Conservation (phyloP, 805 yeast genomes). For the Blastobotrys muscicola region DNA sequence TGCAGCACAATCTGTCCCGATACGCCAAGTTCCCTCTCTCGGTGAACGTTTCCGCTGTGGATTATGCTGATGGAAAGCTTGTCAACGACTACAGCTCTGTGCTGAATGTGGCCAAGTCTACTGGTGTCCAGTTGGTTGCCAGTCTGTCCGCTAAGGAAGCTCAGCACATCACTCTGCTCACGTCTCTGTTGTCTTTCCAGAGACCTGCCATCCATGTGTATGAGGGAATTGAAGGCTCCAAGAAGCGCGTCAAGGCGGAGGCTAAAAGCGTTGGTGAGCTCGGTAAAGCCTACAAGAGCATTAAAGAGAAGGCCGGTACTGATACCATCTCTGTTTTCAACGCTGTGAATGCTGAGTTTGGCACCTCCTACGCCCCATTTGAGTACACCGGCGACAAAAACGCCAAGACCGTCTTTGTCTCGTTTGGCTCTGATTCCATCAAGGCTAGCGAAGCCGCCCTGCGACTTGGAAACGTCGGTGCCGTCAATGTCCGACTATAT, state of each 20-base stretch:
- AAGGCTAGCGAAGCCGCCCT: constrained; percentile 40
- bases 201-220: constrained; percentile 63
- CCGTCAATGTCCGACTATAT: constrained; percentile 65
- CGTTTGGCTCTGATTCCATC: constrained; percentile 68
- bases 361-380: constrained; percentile 48
- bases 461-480: constrained; percentile 43
- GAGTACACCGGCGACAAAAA: constrained; percentile 57
- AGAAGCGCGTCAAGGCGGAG: constrained; percentile 8
- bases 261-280: constrained; percentile 30
- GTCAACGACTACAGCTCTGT: constrained; percentile 58
- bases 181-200: constrained; percentile 50
- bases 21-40: constrained; percentile 44
- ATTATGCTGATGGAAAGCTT: constrained; percentile 45
- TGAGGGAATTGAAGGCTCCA: constrained; percentile 60
- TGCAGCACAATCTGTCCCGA: constrained; percentile 50
- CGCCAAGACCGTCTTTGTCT: constrained; percentile 69
- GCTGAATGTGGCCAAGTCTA: constrained; percentile 48
- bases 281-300: constrained; percentile 8
- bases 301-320: constrained; percentile 6
- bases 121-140: constrained; percentile 59
- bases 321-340: constrained; percentile 8
- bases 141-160: constrained; percentile 56
- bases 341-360: constrained; percentile 44
- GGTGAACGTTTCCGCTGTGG: constrained; percentile 68
- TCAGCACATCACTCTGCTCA: constrained; percentile 56